These are phyloP conservation scores for Pholiota microspora DNA, from an alignment of 768 basidiomycete species.

Conservation along the genomic window DNA sequence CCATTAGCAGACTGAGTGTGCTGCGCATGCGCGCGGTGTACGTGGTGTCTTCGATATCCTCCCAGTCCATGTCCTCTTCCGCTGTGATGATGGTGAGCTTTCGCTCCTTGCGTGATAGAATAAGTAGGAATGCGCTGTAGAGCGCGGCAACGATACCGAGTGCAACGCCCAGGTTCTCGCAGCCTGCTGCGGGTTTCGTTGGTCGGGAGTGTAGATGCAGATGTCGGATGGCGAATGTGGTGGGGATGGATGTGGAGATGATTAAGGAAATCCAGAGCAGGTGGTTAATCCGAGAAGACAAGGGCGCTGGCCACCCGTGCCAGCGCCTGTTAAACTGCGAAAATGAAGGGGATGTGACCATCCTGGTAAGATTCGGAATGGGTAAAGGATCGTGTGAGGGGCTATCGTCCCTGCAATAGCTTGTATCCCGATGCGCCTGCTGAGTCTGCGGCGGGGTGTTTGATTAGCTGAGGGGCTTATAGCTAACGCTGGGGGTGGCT, in stretches of 20 bases:
- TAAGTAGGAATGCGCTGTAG: constrained; percentile 10
- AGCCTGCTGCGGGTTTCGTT: neutral
- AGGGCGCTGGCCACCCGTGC: constrained; percentile 4
- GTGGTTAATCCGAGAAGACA: constrained; percentile 5
- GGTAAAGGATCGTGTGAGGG: neutral
- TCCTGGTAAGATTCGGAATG: neutral
- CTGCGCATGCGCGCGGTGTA: neutral
- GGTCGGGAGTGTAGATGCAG: neutral
- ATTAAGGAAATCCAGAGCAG: constrained; percentile 14
- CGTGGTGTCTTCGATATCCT: neutral
- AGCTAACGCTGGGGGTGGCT: too few species aligned
- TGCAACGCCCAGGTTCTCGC: neutral
- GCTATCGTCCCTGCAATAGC: neutral
- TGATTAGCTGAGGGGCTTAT: too few species aligned
- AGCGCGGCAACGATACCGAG: neutral
- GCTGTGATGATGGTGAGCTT: neutral
- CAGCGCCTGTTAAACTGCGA: neutral
- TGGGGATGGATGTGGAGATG: neutral
- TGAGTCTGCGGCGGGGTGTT: too few species aligned
- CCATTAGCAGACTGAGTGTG: constrained; percentile 2
- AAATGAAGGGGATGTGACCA: neutral
- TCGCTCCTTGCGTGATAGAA: constrained; percentile 10
- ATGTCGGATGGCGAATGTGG: neutral
- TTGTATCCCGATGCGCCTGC: too few species aligned
- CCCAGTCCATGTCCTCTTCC: neutral